A percentile compares a stretch with the other conserved stretches of the same genome.
Conservation (phyloP, 2,329 filamentous ascomycete genomes). For the Trichoderma breve region DNA sequence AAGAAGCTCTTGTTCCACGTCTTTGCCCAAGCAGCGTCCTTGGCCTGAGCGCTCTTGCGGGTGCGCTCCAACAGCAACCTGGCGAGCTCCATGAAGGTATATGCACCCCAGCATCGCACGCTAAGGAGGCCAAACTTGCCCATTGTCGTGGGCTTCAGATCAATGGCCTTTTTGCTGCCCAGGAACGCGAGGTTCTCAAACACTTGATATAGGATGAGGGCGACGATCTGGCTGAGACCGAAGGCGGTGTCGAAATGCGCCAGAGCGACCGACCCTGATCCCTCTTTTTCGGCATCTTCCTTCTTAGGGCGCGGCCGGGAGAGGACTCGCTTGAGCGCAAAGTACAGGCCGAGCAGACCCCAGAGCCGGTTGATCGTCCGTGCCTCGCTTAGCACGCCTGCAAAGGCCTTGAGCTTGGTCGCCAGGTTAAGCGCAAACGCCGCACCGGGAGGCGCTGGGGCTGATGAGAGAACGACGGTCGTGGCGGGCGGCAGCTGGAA, state of each 20-base stretch:
- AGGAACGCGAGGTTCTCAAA: constrained; percentile 85
- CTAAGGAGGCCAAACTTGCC: constrained; percentile 67
- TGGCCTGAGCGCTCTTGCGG: constrained; percentile 37
- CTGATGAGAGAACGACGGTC: constrained; percentile 45
- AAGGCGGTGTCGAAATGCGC: constrained; percentile 46
- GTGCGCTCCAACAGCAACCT: constrained; percentile 54
- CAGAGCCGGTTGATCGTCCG: constrained; percentile 74
- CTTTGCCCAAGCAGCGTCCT: constrained; percentile 43
- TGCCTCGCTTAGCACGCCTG: constrained; percentile 65
- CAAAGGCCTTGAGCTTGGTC: constrained; percentile 57
- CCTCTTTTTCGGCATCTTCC: constrained; percentile 23
- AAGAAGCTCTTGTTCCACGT: constrained; percentile 66
- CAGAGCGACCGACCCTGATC: constrained; percentile 31
- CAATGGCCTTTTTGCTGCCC: constrained; percentile 67
- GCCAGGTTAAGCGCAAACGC: constrained; percentile 49
- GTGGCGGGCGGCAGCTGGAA: constrained; percentile 51
- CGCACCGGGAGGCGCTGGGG: constrained; percentile 39
- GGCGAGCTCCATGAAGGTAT: constrained; percentile 73
- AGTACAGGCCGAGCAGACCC: constrained; percentile 71
- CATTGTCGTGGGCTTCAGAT: constrained; percentile 55
- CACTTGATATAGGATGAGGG: constrained; percentile 69
- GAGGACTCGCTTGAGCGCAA: constrained; percentile 60
- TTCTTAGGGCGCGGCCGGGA: constrained; percentile 31
- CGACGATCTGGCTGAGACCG: constrained; percentile 64
- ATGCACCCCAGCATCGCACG: constrained; percentile 74